Evolutionary conservation across 2,329 filamentous ascomycete species (phyloP).

Genomic region (Cryphonectria naterciae): DNA sequence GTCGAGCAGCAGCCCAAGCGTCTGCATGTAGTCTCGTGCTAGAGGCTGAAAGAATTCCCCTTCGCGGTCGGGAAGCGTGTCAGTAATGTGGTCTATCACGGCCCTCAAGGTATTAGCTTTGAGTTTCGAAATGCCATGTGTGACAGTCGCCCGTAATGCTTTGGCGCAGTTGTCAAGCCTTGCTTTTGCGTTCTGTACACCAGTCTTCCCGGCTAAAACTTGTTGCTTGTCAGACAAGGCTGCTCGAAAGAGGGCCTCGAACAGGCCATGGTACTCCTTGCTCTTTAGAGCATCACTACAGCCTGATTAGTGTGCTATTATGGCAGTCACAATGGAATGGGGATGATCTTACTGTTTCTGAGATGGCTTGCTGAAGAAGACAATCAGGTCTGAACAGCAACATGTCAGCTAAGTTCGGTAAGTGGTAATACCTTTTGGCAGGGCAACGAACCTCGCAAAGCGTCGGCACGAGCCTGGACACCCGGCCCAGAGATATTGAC

Average conservation of each 20-base stretch:
- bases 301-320: not conserved
- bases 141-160: conserved; percentile 72
- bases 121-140: conserved; percentile 69
- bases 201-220: conserved; percentile 58
- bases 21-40: conserved; percentile 76
- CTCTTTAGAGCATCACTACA: conserved; percentile 61
- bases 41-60: conserved; percentile 71
- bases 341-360: conserved; percentile 18
- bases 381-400: conserved; percentile 16
- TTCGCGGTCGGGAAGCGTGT: conserved; percentile 67
- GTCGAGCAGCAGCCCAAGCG: conserved; percentile 70
- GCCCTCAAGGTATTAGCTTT: conserved; percentile 78
- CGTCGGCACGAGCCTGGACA: conserved; percentile 20
- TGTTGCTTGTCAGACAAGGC: conserved; percentile 68
- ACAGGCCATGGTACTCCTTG: conserved; percentile 79
- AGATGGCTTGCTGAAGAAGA: conserved; percentile 22
- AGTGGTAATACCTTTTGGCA: not conserved
- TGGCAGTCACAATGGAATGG: not conserved
- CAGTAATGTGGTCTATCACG: conserved; percentile 79
- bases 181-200: conserved; percentile 49
- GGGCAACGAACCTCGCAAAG: conserved; percentile 21
- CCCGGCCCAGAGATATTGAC: conserved; percentile 3
- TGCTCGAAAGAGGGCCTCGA: conserved; percentile 77
- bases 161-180: conserved; percentile 72
- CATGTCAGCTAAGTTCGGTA: not conserved